Conservation (phyloP, 129 eudicot species). For the Erigeron canadensis region DNA sequence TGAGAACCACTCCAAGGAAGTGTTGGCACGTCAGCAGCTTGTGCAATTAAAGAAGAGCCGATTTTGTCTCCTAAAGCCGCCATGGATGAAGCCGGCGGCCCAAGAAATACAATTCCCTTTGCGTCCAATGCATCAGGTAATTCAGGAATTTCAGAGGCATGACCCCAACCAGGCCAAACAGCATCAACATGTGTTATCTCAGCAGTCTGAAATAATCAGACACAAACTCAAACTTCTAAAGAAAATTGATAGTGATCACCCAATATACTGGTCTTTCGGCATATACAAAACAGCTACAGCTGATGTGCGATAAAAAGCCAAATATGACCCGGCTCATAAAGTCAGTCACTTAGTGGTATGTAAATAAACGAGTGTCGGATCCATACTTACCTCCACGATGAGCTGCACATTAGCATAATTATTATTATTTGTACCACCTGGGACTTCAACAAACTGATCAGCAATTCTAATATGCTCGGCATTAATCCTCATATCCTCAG, state of each 20-base stretch:
- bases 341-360: neutral
- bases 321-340: neutral
- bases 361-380: neutral
- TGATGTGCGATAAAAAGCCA: no score
- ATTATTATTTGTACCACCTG: constrained; percentile 97
- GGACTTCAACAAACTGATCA: constrained; percentile 98
- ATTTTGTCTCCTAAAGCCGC: constrained; percentile 96
- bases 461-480: constrained; percentile 97
- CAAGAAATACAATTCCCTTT: constrained; percentile 88
- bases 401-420: constrained; percentile 98
- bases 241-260: neutral
- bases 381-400: constrained; percentile 79
- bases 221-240: neutral
- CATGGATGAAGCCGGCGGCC: constrained; percentile 94
- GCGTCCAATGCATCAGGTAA: constrained; percentile 85
- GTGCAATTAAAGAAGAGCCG: constrained; percentile 97
- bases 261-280: neutral
- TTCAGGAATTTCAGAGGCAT: constrained; percentile 99
- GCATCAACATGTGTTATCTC: constrained; percentile 96
- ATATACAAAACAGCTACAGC: neutral
- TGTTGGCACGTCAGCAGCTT: constrained; percentile 96
- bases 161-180: constrained; percentile 99
- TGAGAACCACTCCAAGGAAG: constrained; percentile 99
- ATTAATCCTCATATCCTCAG: constrained; percentile 97
- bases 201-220: constrained; percentile 58